Evolutionary conservation across 768 basidiomycete species (phyloP).

Genomic region (Sarcodon aspratus): DNA sequence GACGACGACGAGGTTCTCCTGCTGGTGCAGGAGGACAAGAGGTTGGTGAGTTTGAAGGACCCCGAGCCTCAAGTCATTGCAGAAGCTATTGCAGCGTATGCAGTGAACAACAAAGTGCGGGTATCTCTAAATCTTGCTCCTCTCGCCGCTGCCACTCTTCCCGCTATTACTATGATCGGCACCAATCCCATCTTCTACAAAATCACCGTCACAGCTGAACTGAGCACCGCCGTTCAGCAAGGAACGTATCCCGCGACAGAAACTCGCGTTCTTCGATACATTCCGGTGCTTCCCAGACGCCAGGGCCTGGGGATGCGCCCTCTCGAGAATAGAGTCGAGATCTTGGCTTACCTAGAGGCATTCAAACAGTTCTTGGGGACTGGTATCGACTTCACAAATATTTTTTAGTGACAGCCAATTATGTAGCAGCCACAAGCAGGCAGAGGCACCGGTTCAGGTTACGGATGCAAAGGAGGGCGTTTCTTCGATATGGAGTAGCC

Average conservation of each 20-base stretch:
- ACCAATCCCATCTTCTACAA: conserved; percentile 15
- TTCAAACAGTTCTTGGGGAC: conserved; percentile 6
- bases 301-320: conserved; percentile 11
- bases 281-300: conserved; percentile 4
- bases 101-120: conserved; percentile 3
- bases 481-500: too few relatives aligned
- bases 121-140: background rate
- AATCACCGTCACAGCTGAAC: conserved; percentile 11
- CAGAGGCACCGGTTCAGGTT: too few relatives aligned
- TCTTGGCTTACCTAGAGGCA: conserved; percentile 8
- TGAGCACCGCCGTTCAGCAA: conserved; percentile 4
- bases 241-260: conserved; percentile 7
- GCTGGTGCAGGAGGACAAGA: conserved; percentile 12
- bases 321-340: conserved; percentile 5
- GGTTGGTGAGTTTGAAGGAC: background rate
- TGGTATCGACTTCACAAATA: too few relatives aligned
- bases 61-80: conserved; percentile 10
- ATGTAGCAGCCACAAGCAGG: too few relatives aligned
- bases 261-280: conserved; percentile 6
- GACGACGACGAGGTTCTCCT: conserved; percentile 4
- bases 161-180: conserved; percentile 12
- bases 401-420: too few relatives aligned
- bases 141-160: conserved; percentile 5
- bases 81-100: conserved; percentile 9
- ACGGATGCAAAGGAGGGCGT: too few relatives aligned